Conservation (phyloP, 2,329 filamentous ascomycete species). For the Fusarium algeriense region DNA sequence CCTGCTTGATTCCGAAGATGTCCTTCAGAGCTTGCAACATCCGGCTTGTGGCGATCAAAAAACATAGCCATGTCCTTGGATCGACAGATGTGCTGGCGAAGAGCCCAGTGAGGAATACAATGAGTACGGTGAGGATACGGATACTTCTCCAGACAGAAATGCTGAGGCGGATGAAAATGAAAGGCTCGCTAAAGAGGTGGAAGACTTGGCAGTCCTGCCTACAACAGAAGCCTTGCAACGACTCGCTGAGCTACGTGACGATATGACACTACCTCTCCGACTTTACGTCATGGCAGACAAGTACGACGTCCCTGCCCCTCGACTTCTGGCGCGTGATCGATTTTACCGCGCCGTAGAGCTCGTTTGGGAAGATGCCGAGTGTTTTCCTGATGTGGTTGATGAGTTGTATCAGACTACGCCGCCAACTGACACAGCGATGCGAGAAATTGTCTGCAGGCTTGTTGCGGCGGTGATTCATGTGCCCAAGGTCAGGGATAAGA, state of each 20-base stretch:
- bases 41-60: constrained; percentile 5
- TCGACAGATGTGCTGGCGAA: background rate
- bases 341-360: constrained; percentile 46
- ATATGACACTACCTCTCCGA: constrained; percentile 38
- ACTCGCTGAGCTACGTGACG: background rate
- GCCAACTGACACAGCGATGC: constrained; percentile 7
- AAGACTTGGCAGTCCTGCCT: background rate
- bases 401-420: constrained; percentile 25
- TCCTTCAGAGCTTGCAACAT: background rate
- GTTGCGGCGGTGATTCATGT: constrained; percentile 7
- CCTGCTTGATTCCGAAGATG: background rate
- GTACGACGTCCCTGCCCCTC: constrained; percentile 51
- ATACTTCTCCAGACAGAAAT: background rate
- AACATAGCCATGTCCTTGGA: background rate
- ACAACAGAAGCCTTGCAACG: background rate
- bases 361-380: constrained; percentile 13
- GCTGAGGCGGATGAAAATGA: background rate
- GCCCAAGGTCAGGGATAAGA: background rate
- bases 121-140: background rate
- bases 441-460: constrained; percentile 30
- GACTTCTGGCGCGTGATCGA: constrained; percentile 46
- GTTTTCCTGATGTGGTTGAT: constrained; percentile 19
- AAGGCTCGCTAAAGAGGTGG: background rate
- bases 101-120: constrained; percentile 29
- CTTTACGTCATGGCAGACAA: constrained; percentile 55